A percentile compares a stretch with the other conserved stretches of the same genome.
Conservation (phyloP, 2,329 filamentous ascomycete genomes). For the Mycosphaerella sp. region DNA sequence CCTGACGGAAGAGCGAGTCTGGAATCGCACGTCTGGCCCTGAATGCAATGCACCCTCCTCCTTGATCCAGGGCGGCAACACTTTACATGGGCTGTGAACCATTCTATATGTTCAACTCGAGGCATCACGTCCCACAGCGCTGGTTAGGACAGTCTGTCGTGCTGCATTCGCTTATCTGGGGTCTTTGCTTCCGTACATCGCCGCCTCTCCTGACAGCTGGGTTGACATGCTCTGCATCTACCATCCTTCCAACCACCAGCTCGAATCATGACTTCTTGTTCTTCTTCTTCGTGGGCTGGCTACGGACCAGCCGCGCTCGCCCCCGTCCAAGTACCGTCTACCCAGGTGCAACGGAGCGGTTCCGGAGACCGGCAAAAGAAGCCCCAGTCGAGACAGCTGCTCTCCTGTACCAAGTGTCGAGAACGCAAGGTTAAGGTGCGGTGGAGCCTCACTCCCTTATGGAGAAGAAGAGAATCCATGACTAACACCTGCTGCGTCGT, state of each 20-base stretch:
- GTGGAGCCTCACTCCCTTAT: conserved; percentile 1
- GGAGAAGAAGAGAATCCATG: conserved; percentile 2
- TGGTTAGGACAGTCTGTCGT: conserved; percentile 30
- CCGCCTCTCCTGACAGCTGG: conserved; percentile 14
- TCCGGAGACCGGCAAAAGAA: conserved; percentile 35
- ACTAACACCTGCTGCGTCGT: conserved; percentile 8
- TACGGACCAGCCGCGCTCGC: conserved; percentile 26
- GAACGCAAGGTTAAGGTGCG: conserved; percentile 46
- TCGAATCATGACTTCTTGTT: conserved; percentile 20
- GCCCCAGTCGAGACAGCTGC: conserved; percentile 40
- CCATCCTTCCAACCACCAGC: conserved; percentile 9
- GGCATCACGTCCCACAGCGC: conserved; percentile 21
- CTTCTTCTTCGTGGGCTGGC: conserved; percentile 27
- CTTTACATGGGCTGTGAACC: conserved; percentile 17
- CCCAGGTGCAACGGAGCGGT: conserved; percentile 19
- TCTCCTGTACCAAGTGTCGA: conserved; percentile 46
- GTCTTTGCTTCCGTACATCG: conserved; percentile 19
- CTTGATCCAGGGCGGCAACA: conserved; percentile 16
- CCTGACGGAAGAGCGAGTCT: conserved; percentile 19
- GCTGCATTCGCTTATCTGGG: conserved; percentile 29
- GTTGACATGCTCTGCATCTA: conserved; percentile 13
- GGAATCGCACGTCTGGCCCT: conserved; percentile 12
- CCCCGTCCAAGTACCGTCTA: conserved; percentile 19
- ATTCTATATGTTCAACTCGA: conserved; percentile 23
- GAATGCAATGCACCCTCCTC: conserved; percentile 18